These are phyloP conservation scores for Cornus florida DNA, from an alignment of 148 eudicot species.

Conservation along the genomic window DNA sequence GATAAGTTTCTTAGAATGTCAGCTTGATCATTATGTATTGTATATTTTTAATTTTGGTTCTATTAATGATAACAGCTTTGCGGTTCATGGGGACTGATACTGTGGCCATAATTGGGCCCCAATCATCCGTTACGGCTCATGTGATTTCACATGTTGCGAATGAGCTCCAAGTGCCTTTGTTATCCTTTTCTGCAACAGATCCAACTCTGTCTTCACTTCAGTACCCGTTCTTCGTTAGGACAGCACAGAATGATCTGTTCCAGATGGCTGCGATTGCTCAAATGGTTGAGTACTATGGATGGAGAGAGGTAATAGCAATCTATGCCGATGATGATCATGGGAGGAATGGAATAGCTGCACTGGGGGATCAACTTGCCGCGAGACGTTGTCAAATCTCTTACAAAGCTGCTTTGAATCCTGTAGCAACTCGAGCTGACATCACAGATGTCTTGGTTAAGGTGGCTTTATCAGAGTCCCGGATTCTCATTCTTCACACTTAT, in stretches of 20 bases:
- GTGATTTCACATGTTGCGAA: constrained; percentile 42
- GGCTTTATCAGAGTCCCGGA: constrained; percentile 44
- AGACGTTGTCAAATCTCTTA: constrained; percentile 45
- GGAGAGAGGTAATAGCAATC: constrained; percentile 56
- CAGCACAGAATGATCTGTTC: constrained; percentile 48
- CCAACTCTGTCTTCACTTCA: constrained; percentile 58
- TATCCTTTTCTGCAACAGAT: constrained; percentile 65
- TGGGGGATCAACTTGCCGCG: constrained; percentile 43
- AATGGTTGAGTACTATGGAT: constrained; percentile 46
- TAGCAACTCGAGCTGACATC: constrained; percentile 36
- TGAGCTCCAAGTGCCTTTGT: constrained; percentile 63
- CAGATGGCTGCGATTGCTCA: constrained; percentile 74
- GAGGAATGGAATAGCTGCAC: constrained; percentile 55
- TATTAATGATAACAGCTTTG: constrained; percentile 49
- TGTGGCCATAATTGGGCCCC: constrained; percentile 74
- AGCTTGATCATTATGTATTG: background rate
- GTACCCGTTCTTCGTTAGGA: constrained; percentile 53
- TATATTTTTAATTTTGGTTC: background rate
- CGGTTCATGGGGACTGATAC: constrained; percentile 55
- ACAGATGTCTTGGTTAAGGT: constrained; percentile 38
- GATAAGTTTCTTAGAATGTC: background rate
- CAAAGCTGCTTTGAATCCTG: constrained; percentile 43
- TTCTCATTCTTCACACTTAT: constrained; percentile 56
- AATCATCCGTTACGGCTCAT: constrained; percentile 59
- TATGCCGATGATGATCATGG: constrained; percentile 64